Conservation (phyloP, 306 rosid species). For the Casuarina glauca region DNA sequence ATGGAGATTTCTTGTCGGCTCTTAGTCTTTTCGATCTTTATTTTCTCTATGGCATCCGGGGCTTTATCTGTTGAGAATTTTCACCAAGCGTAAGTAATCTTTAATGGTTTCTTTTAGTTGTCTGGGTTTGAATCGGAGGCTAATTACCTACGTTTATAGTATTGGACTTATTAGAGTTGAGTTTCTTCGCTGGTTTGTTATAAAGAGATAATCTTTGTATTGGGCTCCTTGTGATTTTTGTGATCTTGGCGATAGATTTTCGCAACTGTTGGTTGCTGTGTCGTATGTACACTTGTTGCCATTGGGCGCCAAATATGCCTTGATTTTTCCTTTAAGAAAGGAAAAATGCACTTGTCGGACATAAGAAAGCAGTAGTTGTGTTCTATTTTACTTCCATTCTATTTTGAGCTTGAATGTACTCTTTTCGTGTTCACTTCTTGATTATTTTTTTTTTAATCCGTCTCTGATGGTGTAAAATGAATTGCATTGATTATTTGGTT, state of each 20-base stretch:
- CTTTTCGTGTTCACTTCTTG: background rate
- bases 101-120: background rate
- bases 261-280: background rate
- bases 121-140: slow-evolving; percentile 22
- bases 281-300: background rate
- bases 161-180: slow-evolving; percentile 2
- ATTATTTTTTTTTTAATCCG: background rate
- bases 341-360: background rate
- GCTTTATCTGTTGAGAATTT: slow-evolving; percentile 50
- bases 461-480: background rate
- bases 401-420: background rate
- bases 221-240: background rate
- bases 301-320: background rate
- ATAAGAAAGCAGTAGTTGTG: background rate
- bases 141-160: slow-evolving; percentile 7
- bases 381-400: background rate
- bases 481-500: background rate
- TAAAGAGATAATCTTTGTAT: background rate
- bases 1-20: slow-evolving; percentile 52
- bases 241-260: slow-evolving; percentile 10
- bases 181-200: slow-evolving; percentile 11
- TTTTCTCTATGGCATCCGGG: slow-evolving; percentile 45
- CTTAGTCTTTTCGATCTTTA: slow-evolving; percentile 32
- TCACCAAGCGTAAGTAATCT: slow-evolving; percentile 73
- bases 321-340: background rate